Evolutionary conservation across 2,329 filamentous ascomycete genomes (phyloP).

Genomic region (Dissoconium aciculare): DNA sequence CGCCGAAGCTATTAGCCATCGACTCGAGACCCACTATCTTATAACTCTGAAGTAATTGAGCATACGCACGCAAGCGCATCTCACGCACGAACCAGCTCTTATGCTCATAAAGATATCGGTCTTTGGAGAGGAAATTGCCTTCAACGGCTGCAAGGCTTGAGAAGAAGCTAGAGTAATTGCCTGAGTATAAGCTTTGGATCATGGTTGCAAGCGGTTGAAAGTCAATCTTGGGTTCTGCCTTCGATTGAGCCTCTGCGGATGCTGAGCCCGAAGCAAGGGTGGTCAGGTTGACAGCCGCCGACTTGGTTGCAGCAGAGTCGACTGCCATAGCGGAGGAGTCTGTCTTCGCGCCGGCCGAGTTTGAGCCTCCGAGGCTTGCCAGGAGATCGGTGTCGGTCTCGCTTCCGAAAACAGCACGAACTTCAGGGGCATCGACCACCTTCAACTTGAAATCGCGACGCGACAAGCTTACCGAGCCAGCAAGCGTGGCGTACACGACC

Average conservation of each 20-base stretch:
- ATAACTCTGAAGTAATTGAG: constrained; percentile 94
- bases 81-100: constrained; percentile 94
- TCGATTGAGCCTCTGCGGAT: constrained; percentile 45
- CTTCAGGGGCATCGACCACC: constrained; percentile 95
- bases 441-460: constrained; percentile 98
- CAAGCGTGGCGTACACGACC: constrained; percentile 89
- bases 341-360: constrained; percentile 52
- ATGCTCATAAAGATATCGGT: constrained; percentile 92
- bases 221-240: constrained; percentile 70
- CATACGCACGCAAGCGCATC: constrained; percentile 92
- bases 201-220: constrained; percentile 78
- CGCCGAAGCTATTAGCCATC: constrained; percentile 95
- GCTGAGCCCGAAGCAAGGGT: constrained; percentile 52
- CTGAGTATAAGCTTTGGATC: constrained; percentile 81
- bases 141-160: constrained; percentile 76
- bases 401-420: constrained; percentile 80
- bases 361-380: constrained; percentile 61
- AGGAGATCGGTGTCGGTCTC: constrained; percentile 70
- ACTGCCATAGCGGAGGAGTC: constrained; percentile 10
- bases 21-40: constrained; percentile 90
- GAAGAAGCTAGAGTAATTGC: constrained; percentile 92
- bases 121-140: constrained; percentile 82
- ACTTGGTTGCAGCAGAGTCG: constrained; percentile 33
- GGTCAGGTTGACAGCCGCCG: constrained; percentile 75
- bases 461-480: constrained; percentile 86